These are phyloP conservation scores for Helminthosporium solani DNA, from an alignment of 2,329 filamentous ascomycete genomes.

Conservation along the genomic window DNA sequence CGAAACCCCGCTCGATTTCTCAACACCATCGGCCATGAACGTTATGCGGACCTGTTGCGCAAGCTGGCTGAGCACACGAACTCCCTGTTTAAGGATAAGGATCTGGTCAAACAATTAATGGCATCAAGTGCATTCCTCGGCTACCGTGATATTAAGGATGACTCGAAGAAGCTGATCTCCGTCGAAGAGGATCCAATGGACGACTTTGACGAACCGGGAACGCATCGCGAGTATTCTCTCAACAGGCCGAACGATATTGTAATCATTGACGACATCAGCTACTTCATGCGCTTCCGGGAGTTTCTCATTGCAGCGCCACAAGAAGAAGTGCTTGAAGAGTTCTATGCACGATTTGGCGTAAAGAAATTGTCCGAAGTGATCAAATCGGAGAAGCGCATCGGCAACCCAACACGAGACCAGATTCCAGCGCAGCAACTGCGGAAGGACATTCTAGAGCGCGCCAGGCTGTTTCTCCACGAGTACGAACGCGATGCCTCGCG, in stretches of 20 bases:
- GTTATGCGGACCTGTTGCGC: conserved; percentile 80
- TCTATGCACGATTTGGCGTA: conserved; percentile 81
- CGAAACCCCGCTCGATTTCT: conserved; percentile 80
- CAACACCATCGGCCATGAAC: conserved; percentile 77
- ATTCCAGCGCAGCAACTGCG: conserved; percentile 67
- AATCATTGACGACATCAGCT: conserved; percentile 48
- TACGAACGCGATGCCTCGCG: conserved; percentile 63
- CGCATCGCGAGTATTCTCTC: conserved; percentile 72
- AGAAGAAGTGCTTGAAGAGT: conserved; percentile 80
- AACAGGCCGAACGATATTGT: conserved; percentile 76
- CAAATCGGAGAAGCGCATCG: conserved; percentile 74
- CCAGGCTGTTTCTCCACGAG: conserved; percentile 86
- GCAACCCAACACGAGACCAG: conserved; percentile 66
- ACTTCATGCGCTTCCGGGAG: conserved; percentile 84
- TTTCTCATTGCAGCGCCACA: conserved; percentile 83
- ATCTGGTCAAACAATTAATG: conserved; percentile 75
- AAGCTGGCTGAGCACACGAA: conserved; percentile 73
- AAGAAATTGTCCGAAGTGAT: conserved; percentile 74
- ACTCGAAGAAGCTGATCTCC: conserved; percentile 46
- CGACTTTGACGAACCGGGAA: conserved; percentile 48
- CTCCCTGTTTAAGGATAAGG: conserved; percentile 73
- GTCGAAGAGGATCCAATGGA: conserved; percentile 45
- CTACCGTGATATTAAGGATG: conserved; percentile 69
- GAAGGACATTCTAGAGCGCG: conserved; percentile 82
- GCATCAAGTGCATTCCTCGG: conserved; percentile 76